These are phyloP conservation scores for Filosporella fistucella DNA, from an alignment of 495 filamentous ascomycete species.

Conservation along the genomic window DNA sequence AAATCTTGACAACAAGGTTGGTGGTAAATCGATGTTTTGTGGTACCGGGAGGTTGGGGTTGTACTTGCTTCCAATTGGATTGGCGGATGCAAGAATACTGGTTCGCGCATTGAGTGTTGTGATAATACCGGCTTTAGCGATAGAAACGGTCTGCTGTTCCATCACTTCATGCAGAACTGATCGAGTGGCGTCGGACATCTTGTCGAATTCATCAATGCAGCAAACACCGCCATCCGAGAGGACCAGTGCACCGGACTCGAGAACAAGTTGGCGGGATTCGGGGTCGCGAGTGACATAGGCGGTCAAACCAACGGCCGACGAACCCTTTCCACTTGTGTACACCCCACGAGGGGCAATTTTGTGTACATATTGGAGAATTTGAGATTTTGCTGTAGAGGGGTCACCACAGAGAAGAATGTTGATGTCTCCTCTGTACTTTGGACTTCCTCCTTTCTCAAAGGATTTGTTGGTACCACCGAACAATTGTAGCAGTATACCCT, in stretches of 20 bases:
- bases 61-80: slow-evolving; percentile 96
- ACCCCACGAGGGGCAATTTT: slow-evolving; percentile 96
- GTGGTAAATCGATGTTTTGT: slow-evolving; percentile 96
- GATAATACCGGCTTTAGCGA: slow-evolving; percentile 98
- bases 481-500: slow-evolving; percentile 91
- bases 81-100: slow-evolving; percentile 91
- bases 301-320: slow-evolving; percentile 96
- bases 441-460: slow-evolving; percentile 93
- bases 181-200: slow-evolving; percentile 94
- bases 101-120: slow-evolving; percentile 95
- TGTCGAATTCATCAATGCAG: slow-evolving; percentile 99
- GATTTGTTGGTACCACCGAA: slow-evolving; percentile 99
- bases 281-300: slow-evolving; percentile 95
- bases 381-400: slow-evolving; percentile 93
- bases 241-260: slow-evolving; percentile 93
- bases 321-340: slow-evolving; percentile 96
- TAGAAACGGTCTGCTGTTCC: slow-evolving; percentile 99
- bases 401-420: slow-evolving; percentile 96
- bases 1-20: slow-evolving; percentile 91
- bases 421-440: slow-evolving; percentile 94
- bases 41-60: slow-evolving; percentile 93
- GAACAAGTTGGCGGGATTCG: slow-evolving; percentile 89
- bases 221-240: slow-evolving; percentile 95
- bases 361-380: slow-evolving; percentile 90
- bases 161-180: slow-evolving; percentile 99